Base-by-base conservation (phyloP, 345 rosid species). In the Erysimum cheiranthoides region DNA sequence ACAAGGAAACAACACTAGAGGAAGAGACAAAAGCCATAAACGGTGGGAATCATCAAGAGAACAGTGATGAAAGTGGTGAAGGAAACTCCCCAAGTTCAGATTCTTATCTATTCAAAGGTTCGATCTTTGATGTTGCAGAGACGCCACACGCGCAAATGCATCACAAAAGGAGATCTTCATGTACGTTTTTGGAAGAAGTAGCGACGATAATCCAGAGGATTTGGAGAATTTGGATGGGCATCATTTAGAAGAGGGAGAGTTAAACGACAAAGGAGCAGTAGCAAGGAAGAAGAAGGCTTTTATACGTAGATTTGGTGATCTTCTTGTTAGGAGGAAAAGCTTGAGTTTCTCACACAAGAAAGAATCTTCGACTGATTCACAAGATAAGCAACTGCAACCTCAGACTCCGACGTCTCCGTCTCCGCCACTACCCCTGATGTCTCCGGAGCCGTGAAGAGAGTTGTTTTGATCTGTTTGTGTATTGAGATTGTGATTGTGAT, bases 241-340 rank as follows among this genome's bases (percentile, higher is more conserved):
- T 40, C 88, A 84, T 52, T 71, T 66, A n/a, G 89, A 87, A 34
- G 98, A 91, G 32, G 76, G 67, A 31, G 97, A 86, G 45, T 43
- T 69, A 27, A 77, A 58, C n/a, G 76, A 77, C 6, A 71, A 77
- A 71, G 80, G 80, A 36, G 77, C 76, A 13, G 79, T 60, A 27
- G 73, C 73, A 50, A 88, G 88, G 51, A 95, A 85, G 78, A 95
- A 90, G 87, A 89, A 79, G 46, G 91, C 97, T 5, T 69, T 92
- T 77, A 74, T 92, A 0, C 73, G 89, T 50, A 90, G 93, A 73
- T 89, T 95, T 70, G 87, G 97, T 6, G 95, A 89, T 46, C 85
- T 91, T 61, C 81, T 91, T 5, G 68, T 90, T 5, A 78, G 75
- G 52, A 84, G 88, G 73, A 83, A 82, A 68, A 85, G 85, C 62